Percentiles rank a stretch among this genome's conserved stretches.
phyloP scores from a whole-genome alignment of 78 protist species.

The Dictyostelium discoideum region DNA sequence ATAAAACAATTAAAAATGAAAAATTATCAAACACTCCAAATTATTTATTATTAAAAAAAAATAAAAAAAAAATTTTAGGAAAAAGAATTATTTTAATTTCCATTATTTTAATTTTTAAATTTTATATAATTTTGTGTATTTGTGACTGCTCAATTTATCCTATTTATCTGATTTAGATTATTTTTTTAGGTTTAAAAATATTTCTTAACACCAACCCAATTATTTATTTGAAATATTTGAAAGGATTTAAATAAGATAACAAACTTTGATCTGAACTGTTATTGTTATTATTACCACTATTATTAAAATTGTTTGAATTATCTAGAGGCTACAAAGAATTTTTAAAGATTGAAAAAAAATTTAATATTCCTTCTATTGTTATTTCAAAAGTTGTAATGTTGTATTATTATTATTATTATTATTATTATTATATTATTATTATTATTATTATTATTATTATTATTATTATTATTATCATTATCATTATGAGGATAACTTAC shows the following conservation, averaged over 20 bases:
- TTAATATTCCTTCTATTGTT: not conserved
- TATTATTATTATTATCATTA: conserved; percentile 14
- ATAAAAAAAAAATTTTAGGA: no score
- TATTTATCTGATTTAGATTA: no score
- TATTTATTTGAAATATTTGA: conserved; percentile 18
- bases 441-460: not conserved
- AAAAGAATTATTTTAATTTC: no score
- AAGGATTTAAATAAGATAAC: conserved; percentile 1
- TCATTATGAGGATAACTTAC: not conserved
- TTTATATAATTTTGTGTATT: no score
- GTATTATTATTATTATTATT: not conserved
- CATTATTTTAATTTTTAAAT: no score
- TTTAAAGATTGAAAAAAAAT: not conserved
- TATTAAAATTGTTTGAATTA: not conserved
- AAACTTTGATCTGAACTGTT: not conserved
- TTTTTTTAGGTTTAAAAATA: no score
- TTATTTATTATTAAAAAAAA: no score
- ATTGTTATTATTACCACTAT: not conserved
- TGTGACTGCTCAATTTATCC: no score
- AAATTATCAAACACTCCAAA: no score
- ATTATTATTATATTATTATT: conserved; percentile 22
- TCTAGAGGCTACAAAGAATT: not conserved
- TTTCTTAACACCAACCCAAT: no score
- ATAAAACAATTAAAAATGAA: no score
- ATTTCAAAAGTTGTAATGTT: not conserved